Percentiles rank a stretch among this genome's conserved stretches.
Conservation (phyloP, 2,329 filamentous ascomycete genomes). For the Cryphonectria parasitica region DNA sequence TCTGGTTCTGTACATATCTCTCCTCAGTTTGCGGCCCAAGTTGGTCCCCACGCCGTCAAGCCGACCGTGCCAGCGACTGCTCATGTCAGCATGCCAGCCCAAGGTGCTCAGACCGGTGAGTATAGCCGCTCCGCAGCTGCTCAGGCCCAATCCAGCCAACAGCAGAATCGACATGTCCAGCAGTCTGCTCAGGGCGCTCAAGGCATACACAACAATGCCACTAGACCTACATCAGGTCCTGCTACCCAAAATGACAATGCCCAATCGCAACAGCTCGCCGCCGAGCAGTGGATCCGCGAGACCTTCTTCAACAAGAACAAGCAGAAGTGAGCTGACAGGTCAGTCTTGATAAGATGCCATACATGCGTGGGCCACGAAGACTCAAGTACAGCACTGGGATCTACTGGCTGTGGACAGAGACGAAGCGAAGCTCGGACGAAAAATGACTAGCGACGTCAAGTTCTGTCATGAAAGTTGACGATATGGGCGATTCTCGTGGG, state of each 20-base stretch:
- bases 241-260: not conserved
- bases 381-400: too few relatives aligned
- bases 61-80: not conserved
- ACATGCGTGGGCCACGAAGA: not conserved
- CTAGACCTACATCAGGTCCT: not conserved
- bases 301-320: constrained; percentile 5
- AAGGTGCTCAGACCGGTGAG: not conserved
- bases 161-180: not conserved
- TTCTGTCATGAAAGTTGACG: not conserved
- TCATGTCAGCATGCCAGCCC: not conserved
- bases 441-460: too few relatives aligned
- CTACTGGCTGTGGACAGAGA: not conserved
- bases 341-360: not conserved
- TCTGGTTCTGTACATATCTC: not conserved
- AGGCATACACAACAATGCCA: not conserved
- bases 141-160: not conserved
- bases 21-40: not conserved
- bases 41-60: not conserved
- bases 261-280: not conserved
- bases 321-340: not conserved
- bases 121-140: not conserved
- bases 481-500: not conserved
- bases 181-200: not conserved
- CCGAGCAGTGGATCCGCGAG: not conserved
- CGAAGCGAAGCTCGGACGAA: not conserved